Percentiles rank a stretch among this genome's conserved stretches.
These are phyloP conservation scores for Pseudocercospora macadamiae DNA, from an alignment of 2,329 filamentous ascomycete species.

Conservation along the genomic window DNA sequence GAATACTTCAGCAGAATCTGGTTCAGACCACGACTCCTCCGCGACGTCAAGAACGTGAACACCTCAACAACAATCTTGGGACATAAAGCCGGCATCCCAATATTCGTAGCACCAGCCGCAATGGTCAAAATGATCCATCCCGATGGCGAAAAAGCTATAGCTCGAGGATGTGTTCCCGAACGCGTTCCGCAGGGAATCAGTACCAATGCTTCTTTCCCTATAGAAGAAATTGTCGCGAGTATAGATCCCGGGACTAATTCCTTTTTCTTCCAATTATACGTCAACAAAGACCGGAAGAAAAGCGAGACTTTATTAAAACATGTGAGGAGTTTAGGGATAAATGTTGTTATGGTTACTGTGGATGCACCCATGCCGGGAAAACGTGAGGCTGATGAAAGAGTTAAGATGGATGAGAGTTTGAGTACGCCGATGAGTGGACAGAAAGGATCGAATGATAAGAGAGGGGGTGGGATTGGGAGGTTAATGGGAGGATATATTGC, in stretches of 20 bases:
- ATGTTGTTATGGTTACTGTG: slow-evolving; percentile 62
- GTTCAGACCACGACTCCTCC: slow-evolving; percentile 52
- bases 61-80: slow-evolving; percentile 42
- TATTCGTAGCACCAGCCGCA: slow-evolving; percentile 43
- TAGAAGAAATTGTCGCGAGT: slow-evolving; percentile 36
- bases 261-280: slow-evolving; percentile 65
- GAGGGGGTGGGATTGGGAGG: slow-evolving; percentile 60
- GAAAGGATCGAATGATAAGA: slow-evolving; percentile 54
- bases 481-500: slow-evolving; percentile 63
- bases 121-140: slow-evolving; percentile 43
- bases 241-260: slow-evolving; percentile 32
- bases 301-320: slow-evolving; percentile 54
- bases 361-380: slow-evolving; percentile 63
- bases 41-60: slow-evolving; percentile 42
- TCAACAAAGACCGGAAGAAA: slow-evolving; percentile 58
- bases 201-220: slow-evolving; percentile 39
- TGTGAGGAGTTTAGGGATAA: slow-evolving; percentile 52
- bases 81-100: slow-evolving; percentile 37
- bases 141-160: slow-evolving; percentile 44
- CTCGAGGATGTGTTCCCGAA: slow-evolving; percentile 33
- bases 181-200: slow-evolving; percentile 37
- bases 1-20: slow-evolving; percentile 49
- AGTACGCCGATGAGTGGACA: slow-evolving; percentile 56
- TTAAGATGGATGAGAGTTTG: slow-evolving; percentile 52
- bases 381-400: slow-evolving; percentile 52